phyloP scores from a whole-genome alignment of 2,329 filamentous ascomycete genomes.

The Monosporascus sp. region DNA sequence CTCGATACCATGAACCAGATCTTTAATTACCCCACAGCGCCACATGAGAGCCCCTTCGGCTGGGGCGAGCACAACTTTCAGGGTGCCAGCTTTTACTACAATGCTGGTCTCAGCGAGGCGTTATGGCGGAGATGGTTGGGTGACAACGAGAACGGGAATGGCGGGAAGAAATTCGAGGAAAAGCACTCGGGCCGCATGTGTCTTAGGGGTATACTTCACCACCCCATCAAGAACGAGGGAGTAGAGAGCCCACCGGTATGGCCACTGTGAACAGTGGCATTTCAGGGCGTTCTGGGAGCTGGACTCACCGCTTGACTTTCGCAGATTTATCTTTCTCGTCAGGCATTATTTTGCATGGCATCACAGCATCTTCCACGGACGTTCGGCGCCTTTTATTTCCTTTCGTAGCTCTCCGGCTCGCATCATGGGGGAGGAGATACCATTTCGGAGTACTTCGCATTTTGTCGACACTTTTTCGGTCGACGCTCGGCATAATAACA shows the following conservation, averaged over 20 bases:
- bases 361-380: neutral
- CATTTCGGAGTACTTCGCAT: neutral
- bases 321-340: too few species aligned
- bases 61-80: slow-evolving; percentile 64
- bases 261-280: slow-evolving; percentile 2
- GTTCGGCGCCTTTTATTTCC: too few species aligned
- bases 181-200: slow-evolving; percentile 50
- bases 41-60: slow-evolving; percentile 49
- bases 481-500: too few species aligned
- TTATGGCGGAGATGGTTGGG: slow-evolving; percentile 60
- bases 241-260: slow-evolving; percentile 6
- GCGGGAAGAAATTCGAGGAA: slow-evolving; percentile 29
- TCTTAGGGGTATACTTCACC: slow-evolving; percentile 58
- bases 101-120: slow-evolving; percentile 54
- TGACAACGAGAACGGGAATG: slow-evolving; percentile 19
- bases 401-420: slow-evolving; percentile 5
- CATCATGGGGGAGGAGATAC: slow-evolving; percentile 9
- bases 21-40: slow-evolving; percentile 55
- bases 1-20: slow-evolving; percentile 54
- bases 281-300: too few species aligned
- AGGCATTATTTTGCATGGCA: slow-evolving; percentile 5
- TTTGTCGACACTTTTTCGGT: too few species aligned
- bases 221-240: slow-evolving; percentile 54
- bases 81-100: slow-evolving; percentile 65
- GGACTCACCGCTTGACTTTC: too few species aligned